Conservation (phyloP, 805 yeast species). For the Kluyveromyces aestuarii region DNA sequence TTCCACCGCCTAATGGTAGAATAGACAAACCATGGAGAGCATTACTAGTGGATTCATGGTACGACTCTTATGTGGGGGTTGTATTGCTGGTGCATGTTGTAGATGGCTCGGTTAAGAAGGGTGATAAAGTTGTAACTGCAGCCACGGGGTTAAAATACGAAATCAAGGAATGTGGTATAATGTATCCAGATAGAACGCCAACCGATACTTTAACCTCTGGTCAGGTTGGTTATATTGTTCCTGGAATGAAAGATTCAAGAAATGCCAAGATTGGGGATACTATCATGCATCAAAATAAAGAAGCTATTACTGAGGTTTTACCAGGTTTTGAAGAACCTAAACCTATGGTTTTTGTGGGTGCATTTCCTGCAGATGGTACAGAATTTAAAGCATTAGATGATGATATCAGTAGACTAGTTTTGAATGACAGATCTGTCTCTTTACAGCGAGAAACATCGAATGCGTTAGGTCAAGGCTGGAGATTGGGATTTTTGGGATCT, state of each 20-base stretch:
- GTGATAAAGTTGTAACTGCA: constrained; percentile 68
- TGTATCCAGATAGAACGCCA: constrained; percentile 81
- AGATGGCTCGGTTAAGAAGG: constrained; percentile 71
- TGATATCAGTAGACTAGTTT: constrained; percentile 74
- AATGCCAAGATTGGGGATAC: constrained; percentile 94
- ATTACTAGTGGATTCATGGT: constrained; percentile 90
- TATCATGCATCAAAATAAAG: constrained; percentile 49
- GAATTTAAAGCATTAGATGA: constrained; percentile 88
- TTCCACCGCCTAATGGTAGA: constrained; percentile 71
- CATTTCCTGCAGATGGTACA: constrained; percentile 91
- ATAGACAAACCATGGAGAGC: constrained; percentile 48
- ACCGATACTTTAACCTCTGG: constrained; percentile 68
- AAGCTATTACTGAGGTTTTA: constrained; percentile 55
- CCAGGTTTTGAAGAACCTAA: constrained; percentile 96
- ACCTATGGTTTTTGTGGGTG: constrained; percentile 98
- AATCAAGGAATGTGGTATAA: constrained; percentile 86
- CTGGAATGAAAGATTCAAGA: constrained; percentile 81
- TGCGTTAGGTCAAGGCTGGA: constrained; percentile 97
- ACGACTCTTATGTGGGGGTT: constrained; percentile 86
- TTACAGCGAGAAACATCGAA: constrained; percentile 84
- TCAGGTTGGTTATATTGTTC: constrained; percentile 90
- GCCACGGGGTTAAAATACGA: constrained; percentile 73
- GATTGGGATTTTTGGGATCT: constrained; percentile 90
- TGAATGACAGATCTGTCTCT: constrained; percentile 88
- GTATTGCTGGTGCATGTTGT: constrained; percentile 75